phyloP scores from a whole-genome alignment of 257 asterid genomes.

The Hygrophila difformis region DNA sequence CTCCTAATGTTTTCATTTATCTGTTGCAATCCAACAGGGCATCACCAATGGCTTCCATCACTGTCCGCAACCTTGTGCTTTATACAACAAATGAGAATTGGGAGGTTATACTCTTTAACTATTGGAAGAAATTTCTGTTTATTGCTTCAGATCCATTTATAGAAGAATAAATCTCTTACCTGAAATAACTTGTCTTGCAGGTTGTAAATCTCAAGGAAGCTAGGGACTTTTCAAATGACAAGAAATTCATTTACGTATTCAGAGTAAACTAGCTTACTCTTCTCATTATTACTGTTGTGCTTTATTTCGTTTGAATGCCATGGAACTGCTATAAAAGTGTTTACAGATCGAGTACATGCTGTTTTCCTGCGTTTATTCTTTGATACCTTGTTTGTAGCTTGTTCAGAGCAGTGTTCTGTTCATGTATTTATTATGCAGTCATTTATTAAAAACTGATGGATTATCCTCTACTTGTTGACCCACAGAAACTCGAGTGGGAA shows the following conservation, averaged over 20 bases:
- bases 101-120: conserved; percentile 57
- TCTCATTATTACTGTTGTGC: not conserved
- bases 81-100: conserved; percentile 88
- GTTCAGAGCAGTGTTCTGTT: not conserved
- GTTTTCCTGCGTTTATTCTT: too few species aligned
- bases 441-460: conserved; percentile 12
- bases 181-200: conserved; percentile 33
- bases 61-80: conserved; percentile 81
- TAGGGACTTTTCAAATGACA: conserved; percentile 82
- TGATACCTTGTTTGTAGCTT: too few species aligned
- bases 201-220: conserved; percentile 96
- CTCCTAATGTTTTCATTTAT: conserved; percentile 15
- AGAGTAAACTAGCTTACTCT: conserved; percentile 38
- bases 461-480: conserved; percentile 11
- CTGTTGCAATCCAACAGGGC: conserved; percentile 57
- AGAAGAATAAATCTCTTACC: conserved; percentile 15
- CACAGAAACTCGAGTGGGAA: conserved; percentile 97
- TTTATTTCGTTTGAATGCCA: not conserved
- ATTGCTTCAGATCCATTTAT: conserved; percentile 19
- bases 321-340: too few species aligned
- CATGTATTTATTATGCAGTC: too few species aligned
- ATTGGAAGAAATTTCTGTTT: conserved; percentile 5
- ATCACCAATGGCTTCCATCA: conserved; percentile 96
- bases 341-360: too few species aligned
- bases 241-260: conserved; percentile 89